phyloP scores from a whole-genome alignment of 2,329 filamentous ascomycete genomes.

The Nigrospora osmanthi region DNA sequence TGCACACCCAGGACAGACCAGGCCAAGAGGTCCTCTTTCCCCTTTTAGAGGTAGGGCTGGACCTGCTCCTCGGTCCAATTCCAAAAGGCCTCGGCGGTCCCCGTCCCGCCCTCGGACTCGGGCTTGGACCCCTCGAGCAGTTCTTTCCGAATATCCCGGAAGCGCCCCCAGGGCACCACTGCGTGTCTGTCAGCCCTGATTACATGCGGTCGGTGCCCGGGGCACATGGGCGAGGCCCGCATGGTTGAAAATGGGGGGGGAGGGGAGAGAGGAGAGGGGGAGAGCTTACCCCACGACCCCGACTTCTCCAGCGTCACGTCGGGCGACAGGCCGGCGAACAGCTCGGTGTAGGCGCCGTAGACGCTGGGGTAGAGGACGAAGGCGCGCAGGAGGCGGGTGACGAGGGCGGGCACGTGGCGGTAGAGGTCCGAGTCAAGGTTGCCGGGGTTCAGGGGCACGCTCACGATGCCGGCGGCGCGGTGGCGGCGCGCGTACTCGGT shows the following conservation, averaged over 20 bases:
- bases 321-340: slow-evolving; percentile 29
- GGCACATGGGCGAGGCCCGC: no score
- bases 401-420: slow-evolving; percentile 9
- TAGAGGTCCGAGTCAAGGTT: slow-evolving; percentile 18
- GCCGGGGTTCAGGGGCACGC: slow-evolving; percentile 17
- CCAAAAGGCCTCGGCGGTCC: slow-evolving; percentile 31
- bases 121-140: slow-evolving; percentile 20
- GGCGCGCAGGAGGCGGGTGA: slow-evolving; percentile 1
- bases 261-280: neutral
- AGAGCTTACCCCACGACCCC: slow-evolving; percentile 18
- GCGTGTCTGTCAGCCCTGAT: neutral
- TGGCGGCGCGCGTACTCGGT: slow-evolving; percentile 17
- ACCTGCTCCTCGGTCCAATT: slow-evolving; percentile 34
- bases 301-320: slow-evolving; percentile 24
- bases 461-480: slow-evolving; percentile 12
- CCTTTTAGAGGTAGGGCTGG: slow-evolving; percentile 14
- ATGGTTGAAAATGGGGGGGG: neutral
- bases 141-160: slow-evolving; percentile 22
- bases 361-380: slow-evolving; percentile 10
- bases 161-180: slow-evolving; percentile 40
- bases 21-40: no score
- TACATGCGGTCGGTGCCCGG: neutral
- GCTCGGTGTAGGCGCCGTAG: slow-evolving; percentile 32
- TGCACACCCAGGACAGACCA: no score
- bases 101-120: slow-evolving; percentile 27